Base-by-base conservation (phyloP, 2,329 filamentous ascomycete genomes). In the Lasiodiplodia sp. region DNA sequence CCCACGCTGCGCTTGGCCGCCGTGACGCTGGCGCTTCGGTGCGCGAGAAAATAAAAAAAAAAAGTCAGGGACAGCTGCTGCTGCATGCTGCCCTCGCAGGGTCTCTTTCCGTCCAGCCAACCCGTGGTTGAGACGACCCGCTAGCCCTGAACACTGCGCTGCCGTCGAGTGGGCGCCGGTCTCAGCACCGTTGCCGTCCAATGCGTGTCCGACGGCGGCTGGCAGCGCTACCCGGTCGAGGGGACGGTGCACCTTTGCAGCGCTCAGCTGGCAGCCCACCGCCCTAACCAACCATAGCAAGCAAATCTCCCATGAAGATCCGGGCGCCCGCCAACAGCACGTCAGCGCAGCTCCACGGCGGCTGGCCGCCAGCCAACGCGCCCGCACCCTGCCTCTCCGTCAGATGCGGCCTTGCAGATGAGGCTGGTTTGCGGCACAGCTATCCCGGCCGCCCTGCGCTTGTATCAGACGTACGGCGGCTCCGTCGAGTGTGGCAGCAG, bases 301-400 rank as follows among this genome's bases (percentile, higher is more conserved):
- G 60, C 23, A 47, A 52, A 51, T 64, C 60, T 51, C 60, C 60
- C 60, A 47, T 51, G 58, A 64, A 64, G 60, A 64, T 64, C 60
- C 40, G 60, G 47, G 44, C 58, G 11, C 34, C 23, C 57, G 38
- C 56, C 40, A 58, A 62, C 57, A 40, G 47, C 58, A 63, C 53
- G 53, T 56, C 53, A 56, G 53, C 53, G 44, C 21, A 31, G 57
- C 37, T 28, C 10, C 4, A 23, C 23, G 38, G 57, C 57, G 38
- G 57, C 38, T 44, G 58, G 58, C 25, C 38, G 58, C 58, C 40
- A 44, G 40, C 40, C 40, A 44, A 14, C 44, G 10, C 40, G 16
- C 40, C 21, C 58, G 37, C 37, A 25, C 44, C 44, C 44, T 47
- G 18, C 18, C 44, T 8, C 44, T 21, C 44, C n/a, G 44, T 47